Conservation (phyloP, 2,329 filamentous ascomycete species). For the Fusarium dimerum region DNA sequence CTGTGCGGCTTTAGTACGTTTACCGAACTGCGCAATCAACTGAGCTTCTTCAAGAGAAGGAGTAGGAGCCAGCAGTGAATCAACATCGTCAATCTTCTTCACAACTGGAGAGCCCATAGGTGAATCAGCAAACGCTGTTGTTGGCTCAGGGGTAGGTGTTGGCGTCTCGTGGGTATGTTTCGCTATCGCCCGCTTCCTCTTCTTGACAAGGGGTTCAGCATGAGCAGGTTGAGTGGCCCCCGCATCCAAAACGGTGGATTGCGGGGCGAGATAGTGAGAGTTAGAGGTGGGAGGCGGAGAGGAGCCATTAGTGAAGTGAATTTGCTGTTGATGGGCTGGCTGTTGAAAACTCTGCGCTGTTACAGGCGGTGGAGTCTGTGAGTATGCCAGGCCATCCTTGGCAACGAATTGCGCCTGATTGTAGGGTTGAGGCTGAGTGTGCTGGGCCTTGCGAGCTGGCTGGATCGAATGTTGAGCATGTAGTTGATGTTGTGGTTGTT, state of each 20-base stretch:
- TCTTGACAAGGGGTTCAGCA: conserved; percentile 37
- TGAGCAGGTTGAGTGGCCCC: conserved; percentile 19
- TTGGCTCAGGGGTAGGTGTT: conserved; percentile 29
- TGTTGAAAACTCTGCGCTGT: conserved; percentile 24
- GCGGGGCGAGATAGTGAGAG: conserved; percentile 24
- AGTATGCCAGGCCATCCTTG: conserved; percentile 22
- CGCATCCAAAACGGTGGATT: conserved; percentile 23
- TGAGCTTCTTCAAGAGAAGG: conserved; percentile 37
- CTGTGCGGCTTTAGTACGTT: conserved; percentile 40
- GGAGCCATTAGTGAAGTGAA: conserved; percentile 16
- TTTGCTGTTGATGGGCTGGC: conserved; percentile 22
- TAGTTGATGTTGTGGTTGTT: conserved; percentile 20
- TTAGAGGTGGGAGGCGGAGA: conserved; percentile 21
- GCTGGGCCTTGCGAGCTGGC: conserved; percentile 19
- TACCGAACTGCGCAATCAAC: conserved; percentile 40
- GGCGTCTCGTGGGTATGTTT: conserved; percentile 31
- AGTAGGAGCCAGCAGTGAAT: conserved; percentile 32
- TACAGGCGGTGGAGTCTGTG: conserved; percentile 16
- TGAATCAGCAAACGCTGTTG: conserved; percentile 27
- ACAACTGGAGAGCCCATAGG: conserved; percentile 26
- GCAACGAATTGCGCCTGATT: conserved; percentile 24
- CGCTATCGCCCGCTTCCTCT: conserved; percentile 36
- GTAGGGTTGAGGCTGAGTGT: conserved; percentile 15
- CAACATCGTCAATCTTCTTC: conserved; percentile 39
- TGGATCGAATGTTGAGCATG: conserved; percentile 15